Base-by-base conservation (phyloP, 352 stramenopile species). In the Globisporangium heterothallicum region DNA sequence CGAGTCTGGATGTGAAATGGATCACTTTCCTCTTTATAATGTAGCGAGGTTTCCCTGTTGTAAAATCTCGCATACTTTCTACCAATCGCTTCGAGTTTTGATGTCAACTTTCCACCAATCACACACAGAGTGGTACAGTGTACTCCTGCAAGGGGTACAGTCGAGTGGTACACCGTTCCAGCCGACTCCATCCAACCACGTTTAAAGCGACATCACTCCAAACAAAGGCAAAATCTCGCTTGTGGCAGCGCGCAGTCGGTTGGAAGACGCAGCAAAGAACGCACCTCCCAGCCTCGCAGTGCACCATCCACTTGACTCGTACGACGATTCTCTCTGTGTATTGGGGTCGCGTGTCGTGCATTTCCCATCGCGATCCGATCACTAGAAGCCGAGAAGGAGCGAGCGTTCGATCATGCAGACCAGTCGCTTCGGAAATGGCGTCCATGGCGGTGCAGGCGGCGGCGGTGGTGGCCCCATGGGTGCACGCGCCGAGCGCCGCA, bases 401-500 rank as follows among this genome's bases (percentile, higher is more conserved):
- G 26, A 36, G n/a, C n/a, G n/a, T n/a, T n/a, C n/a, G n/a, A n/a
- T n/a, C n/a, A 78, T 78, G 68, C 71, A 77, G 52, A 70, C 63
- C 53, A 53, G 57, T 25, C 68, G 71, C 26, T 61, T 61, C 41
- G 49, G 49, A 52, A 53, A 51, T 22, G 56, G n/a, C n/a, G n/a
- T n/a, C n/a, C n/a, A n/a, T n/a, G n/a, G n/a, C n/a, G n/a, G n/a
- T n/a, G n/a, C n/a, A n/a, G n/a, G 35, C 19, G 34, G 38, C 19
- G 49, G 42, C 38, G 56, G 32, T 38, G 30, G 45, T 46, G 54
- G 44, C 27, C 40, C 29, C 13, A 58, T 64, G 48, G 63, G 48
- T 30, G 48, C 38, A 60, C 66, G 53, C 55, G 68, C 66, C 65
- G 74, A 89, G 67, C 77, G 79, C 55, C 78, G 79, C 57, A 92